Evolutionary conservation across 176 grass and related monocot genomes (phyloP).

Genomic region (Calamus simplicifolius): DNA sequence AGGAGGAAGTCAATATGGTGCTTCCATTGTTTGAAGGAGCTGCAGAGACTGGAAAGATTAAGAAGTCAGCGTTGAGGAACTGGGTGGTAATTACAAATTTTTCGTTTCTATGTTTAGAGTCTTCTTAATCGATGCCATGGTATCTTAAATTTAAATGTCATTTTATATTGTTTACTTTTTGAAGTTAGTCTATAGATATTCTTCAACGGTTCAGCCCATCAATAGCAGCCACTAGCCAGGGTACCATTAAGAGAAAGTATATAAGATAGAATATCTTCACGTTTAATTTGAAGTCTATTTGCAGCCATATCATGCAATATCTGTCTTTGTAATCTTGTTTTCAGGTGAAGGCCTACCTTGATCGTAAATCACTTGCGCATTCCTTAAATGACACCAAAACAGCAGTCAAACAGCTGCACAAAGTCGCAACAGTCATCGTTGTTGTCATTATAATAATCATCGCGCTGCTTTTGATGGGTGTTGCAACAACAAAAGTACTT

Average conservation of each 20-base stretch:
- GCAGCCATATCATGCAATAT: no score
- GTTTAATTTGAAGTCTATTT: no score
- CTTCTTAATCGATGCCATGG: neutral
- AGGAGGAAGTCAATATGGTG: constrained; percentile 52
- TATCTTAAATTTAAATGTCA: no score
- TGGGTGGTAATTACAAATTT: constrained; percentile 78
- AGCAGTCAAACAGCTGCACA: constrained; percentile 87
- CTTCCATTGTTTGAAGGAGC: constrained; percentile 94
- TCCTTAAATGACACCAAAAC: constrained; percentile 98
- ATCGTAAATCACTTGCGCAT: constrained; percentile 80
- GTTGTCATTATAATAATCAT: constrained; percentile 52
- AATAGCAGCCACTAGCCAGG: no score
- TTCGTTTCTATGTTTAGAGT: neutral
- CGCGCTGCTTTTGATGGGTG: constrained; percentile 68
- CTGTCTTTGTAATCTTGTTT: constrained; percentile 12
- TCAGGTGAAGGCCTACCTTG: constrained; percentile 77
- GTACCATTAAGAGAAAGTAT: no score
- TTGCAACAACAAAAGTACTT: constrained; percentile 79
- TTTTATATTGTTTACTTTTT: neutral
- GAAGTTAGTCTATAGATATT: constrained; percentile 1
- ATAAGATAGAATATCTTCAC: no score
- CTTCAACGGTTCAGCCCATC: no score
- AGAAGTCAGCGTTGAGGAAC: constrained; percentile 83
- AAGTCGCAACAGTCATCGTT: constrained; percentile 55
- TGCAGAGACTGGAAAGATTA: constrained; percentile 58